phyloP scores from a whole-genome alignment of 2,329 filamentous ascomycete species.

The Diaporthe sp. region DNA sequence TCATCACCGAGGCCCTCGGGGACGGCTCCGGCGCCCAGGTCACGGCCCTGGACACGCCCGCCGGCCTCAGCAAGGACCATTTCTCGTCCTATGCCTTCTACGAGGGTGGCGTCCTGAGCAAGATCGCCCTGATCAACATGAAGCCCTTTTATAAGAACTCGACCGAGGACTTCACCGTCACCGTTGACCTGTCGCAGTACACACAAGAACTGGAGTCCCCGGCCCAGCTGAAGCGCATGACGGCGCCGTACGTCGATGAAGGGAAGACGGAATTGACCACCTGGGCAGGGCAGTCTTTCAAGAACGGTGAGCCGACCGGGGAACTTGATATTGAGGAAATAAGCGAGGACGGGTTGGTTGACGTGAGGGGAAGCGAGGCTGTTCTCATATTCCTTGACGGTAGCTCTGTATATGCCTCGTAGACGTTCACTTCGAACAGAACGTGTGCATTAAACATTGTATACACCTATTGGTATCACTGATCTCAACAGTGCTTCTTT shows the following conservation, averaged over 20 bases:
- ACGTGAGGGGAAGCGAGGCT: conserved; percentile 27
- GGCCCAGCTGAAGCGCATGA: conserved; percentile 30
- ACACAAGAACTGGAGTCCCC: conserved; percentile 1
- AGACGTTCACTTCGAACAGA: neutral
- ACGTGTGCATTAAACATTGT: neutral
- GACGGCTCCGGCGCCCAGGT: conserved; percentile 11
- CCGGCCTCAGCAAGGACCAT: neutral
- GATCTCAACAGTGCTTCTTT: neutral
- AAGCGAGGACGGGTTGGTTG: conserved; percentile 12
- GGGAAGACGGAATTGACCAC: conserved; percentile 15
- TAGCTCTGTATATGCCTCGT: neutral
- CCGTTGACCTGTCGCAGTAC: conserved; percentile 23
- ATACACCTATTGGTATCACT: neutral
- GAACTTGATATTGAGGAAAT: conserved; percentile 14
- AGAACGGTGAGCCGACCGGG: conserved; percentile 5
- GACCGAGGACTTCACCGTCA: conserved; percentile 21
- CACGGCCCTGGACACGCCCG: conserved; percentile 2
- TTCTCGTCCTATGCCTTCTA: conserved; percentile 29
- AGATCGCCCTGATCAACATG: conserved; percentile 19
- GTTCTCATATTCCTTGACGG: conserved; percentile 14
- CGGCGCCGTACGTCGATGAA: conserved; percentile 10
- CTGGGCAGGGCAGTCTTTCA: conserved; percentile 26
- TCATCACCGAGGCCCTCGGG: conserved; percentile 24
- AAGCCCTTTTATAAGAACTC: conserved; percentile 9
- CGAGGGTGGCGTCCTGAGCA: neutral